Percentiles rank a stretch among this genome's conserved stretches.
phyloP scores from a whole-genome alignment of 768 basidiomycete genomes.

The Suillus cothurnatus region DNA sequence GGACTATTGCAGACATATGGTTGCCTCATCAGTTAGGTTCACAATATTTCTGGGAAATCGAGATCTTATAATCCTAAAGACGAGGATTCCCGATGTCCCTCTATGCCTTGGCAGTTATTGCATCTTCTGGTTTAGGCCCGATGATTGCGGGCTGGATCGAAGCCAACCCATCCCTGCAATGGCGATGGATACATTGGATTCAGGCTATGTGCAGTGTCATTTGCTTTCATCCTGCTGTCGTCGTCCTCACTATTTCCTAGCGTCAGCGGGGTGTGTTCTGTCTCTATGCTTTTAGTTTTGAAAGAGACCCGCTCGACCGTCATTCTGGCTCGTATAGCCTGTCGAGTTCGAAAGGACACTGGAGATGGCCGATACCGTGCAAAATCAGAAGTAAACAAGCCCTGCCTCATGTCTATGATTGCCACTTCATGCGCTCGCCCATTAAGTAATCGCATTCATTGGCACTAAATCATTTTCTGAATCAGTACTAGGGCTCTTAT shows the following conservation, averaged over 20 bases:
- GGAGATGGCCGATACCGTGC: slow-evolving; percentile 66
- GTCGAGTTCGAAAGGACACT: slow-evolving; percentile 61
- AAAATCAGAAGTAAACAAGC: slow-evolving; percentile 63
- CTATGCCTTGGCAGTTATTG: slow-evolving; percentile 63
- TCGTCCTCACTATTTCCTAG: slow-evolving; percentile 34
- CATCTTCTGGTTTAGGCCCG: slow-evolving; percentile 66
- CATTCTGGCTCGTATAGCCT: slow-evolving; percentile 66
- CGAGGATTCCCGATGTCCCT: slow-evolving; percentile 80
- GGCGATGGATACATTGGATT: slow-evolving; percentile 89
- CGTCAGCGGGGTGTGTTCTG: slow-evolving; percentile 50
- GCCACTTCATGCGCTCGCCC: slow-evolving; percentile 72
- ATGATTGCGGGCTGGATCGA: slow-evolving; percentile 69
- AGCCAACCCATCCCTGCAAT: slow-evolving; percentile 54
- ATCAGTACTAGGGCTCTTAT: slow-evolving; percentile 20
- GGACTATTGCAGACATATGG: slow-evolving; percentile 77
- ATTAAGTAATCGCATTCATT: slow-evolving; percentile 54
- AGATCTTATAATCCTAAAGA: slow-evolving; percentile 35
- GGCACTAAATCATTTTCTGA: slow-evolving; percentile 5
- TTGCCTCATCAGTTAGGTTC: slow-evolving; percentile 52
- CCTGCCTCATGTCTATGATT: slow-evolving; percentile 58
- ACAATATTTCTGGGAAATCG: background rate
- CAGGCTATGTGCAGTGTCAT: slow-evolving; percentile 53
- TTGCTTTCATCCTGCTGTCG: slow-evolving; percentile 4
- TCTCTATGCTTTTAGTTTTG: slow-evolving; percentile 57
- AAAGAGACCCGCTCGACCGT: slow-evolving; percentile 75